Percentiles rank a stretch among this genome's conserved stretches.
phyloP scores from a whole-genome alignment of 768 basidiomycete genomes.

The Suillus variegatus region DNA sequence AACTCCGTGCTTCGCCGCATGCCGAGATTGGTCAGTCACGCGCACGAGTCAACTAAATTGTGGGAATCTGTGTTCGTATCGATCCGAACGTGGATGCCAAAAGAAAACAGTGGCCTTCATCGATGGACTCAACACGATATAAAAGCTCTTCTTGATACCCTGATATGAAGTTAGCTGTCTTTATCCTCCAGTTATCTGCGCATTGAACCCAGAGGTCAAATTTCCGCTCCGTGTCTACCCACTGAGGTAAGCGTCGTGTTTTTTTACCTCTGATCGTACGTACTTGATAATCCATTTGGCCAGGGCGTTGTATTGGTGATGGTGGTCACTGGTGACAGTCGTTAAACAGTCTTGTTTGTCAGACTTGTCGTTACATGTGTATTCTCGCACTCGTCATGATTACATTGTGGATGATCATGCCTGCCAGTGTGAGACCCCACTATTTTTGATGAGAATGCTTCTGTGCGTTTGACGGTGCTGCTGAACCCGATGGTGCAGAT shows the following conservation, averaged over 20 bases:
- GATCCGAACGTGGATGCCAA: slow-evolving; percentile 7
- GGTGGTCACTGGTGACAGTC: not conserved
- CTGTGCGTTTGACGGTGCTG: not conserved
- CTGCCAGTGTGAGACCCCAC: not conserved
- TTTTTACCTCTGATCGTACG: not conserved
- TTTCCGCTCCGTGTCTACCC: not conserved
- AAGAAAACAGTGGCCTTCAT: not conserved
- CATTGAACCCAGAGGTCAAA: not conserved
- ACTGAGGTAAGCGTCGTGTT: slow-evolving; percentile 15
- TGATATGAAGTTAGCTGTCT: slow-evolving; percentile 1
- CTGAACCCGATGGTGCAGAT: not conserved
- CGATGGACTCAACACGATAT: slow-evolving; percentile 2
- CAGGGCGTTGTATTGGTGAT: not conserved
- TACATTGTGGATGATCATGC: not conserved
- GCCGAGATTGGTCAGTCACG: too few species aligned
- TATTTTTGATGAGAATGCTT: not conserved
- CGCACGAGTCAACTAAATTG: not conserved
- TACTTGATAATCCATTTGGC: not conserved
- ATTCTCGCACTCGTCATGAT: slow-evolving; percentile 1
- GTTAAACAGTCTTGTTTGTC: not conserved
- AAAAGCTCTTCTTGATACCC: not conserved
- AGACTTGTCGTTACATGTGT: slow-evolving; percentile 3
- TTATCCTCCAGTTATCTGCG: not conserved
- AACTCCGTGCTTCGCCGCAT: too few species aligned
- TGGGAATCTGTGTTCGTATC: slow-evolving; percentile 11